Conservation (phyloP, 2,329 filamentous ascomycete genomes). For the Verticillium albo-atrum region DNA sequence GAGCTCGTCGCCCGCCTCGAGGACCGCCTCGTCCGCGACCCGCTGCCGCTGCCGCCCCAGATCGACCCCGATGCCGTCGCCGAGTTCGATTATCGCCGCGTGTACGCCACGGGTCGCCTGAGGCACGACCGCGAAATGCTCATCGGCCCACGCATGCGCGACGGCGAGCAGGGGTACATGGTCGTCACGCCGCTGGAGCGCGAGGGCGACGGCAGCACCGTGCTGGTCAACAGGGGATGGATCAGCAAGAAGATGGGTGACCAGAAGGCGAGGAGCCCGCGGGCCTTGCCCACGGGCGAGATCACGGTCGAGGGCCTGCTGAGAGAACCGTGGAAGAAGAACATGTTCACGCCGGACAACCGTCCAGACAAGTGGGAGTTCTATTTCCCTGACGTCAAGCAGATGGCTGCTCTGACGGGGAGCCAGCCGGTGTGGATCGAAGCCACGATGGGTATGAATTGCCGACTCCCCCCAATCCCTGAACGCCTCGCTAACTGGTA, state of each 20-base stretch:
- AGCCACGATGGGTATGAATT: conserved; percentile 76
- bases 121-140: conserved; percentile 95
- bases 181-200: conserved; percentile 90
- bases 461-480: background rate
- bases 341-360: conserved; percentile 94
- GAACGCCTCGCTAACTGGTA: conserved; percentile 6
- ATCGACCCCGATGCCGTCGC: conserved; percentile 77
- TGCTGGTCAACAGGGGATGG: conserved; percentile 90
- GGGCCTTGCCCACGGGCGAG: conserved; percentile 63
- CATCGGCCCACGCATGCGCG: conserved; percentile 81
- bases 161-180: conserved; percentile 86
- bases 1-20: conserved; percentile 88
- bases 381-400: conserved; percentile 88
- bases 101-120: conserved; percentile 68
- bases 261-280: conserved; percentile 58
- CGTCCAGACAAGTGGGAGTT: conserved; percentile 78
- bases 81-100: conserved; percentile 89
- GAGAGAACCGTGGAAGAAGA: conserved; percentile 91
- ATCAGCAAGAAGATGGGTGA: conserved; percentile 70
- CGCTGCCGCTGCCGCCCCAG: conserved; percentile 77
- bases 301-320: conserved; percentile 81
- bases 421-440: conserved; percentile 93
- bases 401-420: conserved; percentile 82
- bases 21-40: conserved; percentile 81
- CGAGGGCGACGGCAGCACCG: conserved; percentile 54